Evolutionary conservation across 179 eudicot genomes (phyloP).

Genomic region (Corrigiola litoralis): DNA sequence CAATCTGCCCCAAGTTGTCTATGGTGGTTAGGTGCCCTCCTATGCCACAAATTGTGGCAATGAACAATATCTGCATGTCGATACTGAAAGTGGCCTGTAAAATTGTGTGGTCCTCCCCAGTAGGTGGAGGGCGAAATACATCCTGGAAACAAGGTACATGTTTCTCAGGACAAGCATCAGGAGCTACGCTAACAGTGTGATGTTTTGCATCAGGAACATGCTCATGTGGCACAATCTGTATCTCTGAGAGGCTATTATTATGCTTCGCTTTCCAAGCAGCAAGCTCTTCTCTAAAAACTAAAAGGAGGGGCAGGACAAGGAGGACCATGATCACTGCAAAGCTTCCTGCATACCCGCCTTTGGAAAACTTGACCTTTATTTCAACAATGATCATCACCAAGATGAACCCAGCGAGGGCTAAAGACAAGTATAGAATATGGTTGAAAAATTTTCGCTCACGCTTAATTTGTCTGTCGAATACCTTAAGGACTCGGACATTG

Average conservation of each 20-base stretch:
- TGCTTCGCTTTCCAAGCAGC: slow-evolving; percentile 2
- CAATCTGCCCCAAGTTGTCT: slow-evolving; percentile 18
- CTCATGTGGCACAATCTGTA: background rate
- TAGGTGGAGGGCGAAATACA: slow-evolving; percentile 4
- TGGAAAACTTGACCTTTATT: slow-evolving; percentile 8
- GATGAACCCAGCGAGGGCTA: slow-evolving; percentile 21
- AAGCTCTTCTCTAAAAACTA: slow-evolving; percentile 20
- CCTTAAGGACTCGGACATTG: slow-evolving; percentile 17
- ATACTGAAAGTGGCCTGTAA: slow-evolving; percentile 14
- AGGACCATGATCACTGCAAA: slow-evolving; percentile 15
- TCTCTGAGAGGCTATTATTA: slow-evolving; percentile 4
- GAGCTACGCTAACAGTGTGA: background rate
- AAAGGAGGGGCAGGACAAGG: slow-evolving; percentile 9
- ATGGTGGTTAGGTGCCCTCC: slow-evolving; percentile 17
- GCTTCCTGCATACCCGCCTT: slow-evolving; percentile 11
- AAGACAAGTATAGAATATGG: slow-evolving; percentile 20
- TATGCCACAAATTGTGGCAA: slow-evolving; percentile 9
- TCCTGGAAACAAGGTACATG: background rate
- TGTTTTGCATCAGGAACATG: background rate
- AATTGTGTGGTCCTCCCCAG: slow-evolving; percentile 13
- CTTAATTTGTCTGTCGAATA: slow-evolving; percentile 6
- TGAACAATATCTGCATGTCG: slow-evolving; percentile 12
- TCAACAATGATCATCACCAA: slow-evolving; percentile 13
- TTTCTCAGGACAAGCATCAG: background rate
- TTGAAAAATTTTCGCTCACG: slow-evolving; percentile 25